Conservation (phyloP, 345 rosid genomes). For the Mangifera indica region DNA sequence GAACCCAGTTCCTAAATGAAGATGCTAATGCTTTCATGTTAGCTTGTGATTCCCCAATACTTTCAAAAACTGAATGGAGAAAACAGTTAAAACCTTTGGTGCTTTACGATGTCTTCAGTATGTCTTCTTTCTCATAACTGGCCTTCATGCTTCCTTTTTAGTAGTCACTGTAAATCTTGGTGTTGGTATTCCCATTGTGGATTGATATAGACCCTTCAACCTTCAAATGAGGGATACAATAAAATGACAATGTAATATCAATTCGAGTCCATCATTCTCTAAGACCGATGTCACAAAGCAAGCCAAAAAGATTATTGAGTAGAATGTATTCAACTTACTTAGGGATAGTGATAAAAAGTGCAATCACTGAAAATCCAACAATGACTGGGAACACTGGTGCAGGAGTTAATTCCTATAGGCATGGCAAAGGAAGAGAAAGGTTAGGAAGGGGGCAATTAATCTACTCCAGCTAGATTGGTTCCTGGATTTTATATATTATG, state of each 20-base stretch:
- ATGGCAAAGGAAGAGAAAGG: conserved; percentile 10
- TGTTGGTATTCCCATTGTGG: conserved; percentile 51
- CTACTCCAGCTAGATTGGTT: conserved; percentile 6
- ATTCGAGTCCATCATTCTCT: not conserved
- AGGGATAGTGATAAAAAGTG: conserved; percentile 72
- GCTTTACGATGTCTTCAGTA: conserved; percentile 36
- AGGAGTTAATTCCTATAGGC: conserved; percentile 72
- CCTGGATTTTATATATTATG: not conserved
- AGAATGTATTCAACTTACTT: conserved; percentile 42
- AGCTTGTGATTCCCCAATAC: conserved; percentile 14
- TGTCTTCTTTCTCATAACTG: conserved; percentile 70
- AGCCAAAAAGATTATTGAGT: not conserved
- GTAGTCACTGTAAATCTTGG: conserved; percentile 51
- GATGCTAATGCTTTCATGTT: not conserved
- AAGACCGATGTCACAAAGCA: not conserved
- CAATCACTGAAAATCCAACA: conserved; percentile 67
- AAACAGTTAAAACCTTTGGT: not conserved
- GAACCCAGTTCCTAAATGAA: not conserved
- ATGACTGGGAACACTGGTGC: conserved; percentile 82
- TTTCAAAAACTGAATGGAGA: too few species aligned
- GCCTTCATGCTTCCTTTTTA: conserved; percentile 62
- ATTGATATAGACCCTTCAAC: conserved; percentile 73
- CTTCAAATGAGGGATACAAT: conserved; percentile 34
- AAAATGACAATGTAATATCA: not conserved
- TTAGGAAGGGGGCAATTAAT: not conserved